Evolutionary conservation across 2,329 filamentous ascomycete genomes (phyloP), one percentile per base, ranked within the genome.

Genomic region (Fusarium sp.): DNA sequence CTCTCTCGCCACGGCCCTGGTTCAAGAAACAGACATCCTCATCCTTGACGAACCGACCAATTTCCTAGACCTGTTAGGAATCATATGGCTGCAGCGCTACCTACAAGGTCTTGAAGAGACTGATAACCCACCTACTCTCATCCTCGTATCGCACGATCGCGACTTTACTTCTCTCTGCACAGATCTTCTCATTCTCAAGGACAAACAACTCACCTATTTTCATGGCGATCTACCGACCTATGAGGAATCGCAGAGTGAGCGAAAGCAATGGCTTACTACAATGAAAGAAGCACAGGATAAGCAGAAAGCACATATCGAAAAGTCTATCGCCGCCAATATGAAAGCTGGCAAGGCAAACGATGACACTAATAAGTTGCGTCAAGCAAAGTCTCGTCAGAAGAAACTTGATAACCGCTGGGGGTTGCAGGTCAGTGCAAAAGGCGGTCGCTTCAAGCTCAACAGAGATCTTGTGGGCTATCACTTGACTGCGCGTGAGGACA

Each of bases 31-130:
- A 0, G 93, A 97, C 70, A 88, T 97, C 4, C 83, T 97, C 61
- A 90, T 97, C 52, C 87, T 97, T 4, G 93, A 97, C 77, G 93
- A 97, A 76, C 93, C 93, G 0, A 97, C 93, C 34, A 97, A 97
- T 75, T 97, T 93, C 76, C 85, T 97, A 2, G 93, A 97, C 74
- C 83, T 97, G 1, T 85, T 94, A 0, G 92, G 92, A 2, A 94
- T 97, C 60, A 88, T 97, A 58, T 97, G 93, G 93, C 84, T 97
- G 2, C 91, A 97, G 75, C 86, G 86, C 14, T 90, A 94, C 75
- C 86, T 97, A 12, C 82, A 86, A 39, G 81, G 85, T 2, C 78
- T 90, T 4, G 83, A 84, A 6, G 85, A 88, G 21, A 78, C 78
- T 0, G 80, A 84, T 0, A 79, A 83, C 4, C 87, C 86, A 0